Evolutionary conservation across 768 basidiomycete genomes (phyloP).

Genomic region (Boletus fagicola): DNA sequence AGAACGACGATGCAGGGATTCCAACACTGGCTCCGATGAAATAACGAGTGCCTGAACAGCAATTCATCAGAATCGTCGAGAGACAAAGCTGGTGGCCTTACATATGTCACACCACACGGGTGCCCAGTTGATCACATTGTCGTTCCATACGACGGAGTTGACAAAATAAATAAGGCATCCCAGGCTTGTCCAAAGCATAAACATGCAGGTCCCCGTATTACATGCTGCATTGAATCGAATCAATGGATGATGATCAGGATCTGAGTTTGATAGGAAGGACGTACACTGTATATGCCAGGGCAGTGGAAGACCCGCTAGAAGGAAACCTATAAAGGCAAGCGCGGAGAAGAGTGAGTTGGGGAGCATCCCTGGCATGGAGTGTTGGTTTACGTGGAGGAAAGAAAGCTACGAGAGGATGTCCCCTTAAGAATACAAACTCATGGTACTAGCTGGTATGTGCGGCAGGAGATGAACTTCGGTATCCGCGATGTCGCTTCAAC

Average conservation of each 20-base stretch:
- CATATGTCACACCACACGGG: no score
- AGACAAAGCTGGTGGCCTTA: no score
- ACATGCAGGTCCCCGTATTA: constrained; percentile 35
- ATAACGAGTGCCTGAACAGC: no score
- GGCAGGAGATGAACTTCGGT: not conserved
- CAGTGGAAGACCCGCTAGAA: constrained; percentile 42
- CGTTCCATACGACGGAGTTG: no score
- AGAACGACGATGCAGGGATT: no score
- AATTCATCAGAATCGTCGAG: no score
- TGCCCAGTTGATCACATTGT: no score
- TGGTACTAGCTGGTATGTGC: not conserved
- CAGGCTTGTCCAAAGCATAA: no score
- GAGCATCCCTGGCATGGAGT: not conserved
- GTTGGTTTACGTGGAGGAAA: not conserved
- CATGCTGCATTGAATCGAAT: constrained; percentile 16
- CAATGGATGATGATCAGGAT: not conserved
- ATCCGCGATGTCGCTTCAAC: not conserved
- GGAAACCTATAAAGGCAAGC: constrained; percentile 37
- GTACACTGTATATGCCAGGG: constrained; percentile 51
- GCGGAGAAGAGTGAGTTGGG: constrained; percentile 10
- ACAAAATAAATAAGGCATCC: no score
- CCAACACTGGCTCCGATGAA: no score
- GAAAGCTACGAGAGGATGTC: not conserved
- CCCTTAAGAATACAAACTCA: not conserved
- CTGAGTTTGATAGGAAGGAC: not conserved